Conservation (phyloP, 768 basidiomycete species). For the Chiua virens region DNA sequence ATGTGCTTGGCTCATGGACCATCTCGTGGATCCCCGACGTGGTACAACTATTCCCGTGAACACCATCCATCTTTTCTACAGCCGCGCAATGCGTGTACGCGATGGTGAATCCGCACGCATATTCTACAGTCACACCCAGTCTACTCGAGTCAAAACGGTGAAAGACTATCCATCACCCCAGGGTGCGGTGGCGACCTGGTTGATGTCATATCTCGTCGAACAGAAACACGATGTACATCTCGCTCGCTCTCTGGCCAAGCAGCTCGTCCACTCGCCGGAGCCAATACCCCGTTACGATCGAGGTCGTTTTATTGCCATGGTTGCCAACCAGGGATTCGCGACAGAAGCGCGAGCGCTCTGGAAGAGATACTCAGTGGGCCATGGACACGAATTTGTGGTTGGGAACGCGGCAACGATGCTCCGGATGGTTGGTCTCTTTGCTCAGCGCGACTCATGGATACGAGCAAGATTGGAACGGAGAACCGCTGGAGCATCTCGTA, state of each 20-base stretch:
- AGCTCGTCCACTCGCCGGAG: conserved; percentile 44
- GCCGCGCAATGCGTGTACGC: conserved; percentile 31
- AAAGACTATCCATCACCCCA: conserved; percentile 52
- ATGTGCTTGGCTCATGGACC: conserved; percentile 43
- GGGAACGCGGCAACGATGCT: conserved; percentile 44
- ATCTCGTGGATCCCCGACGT: conserved; percentile 30
- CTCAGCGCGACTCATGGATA: conserved; percentile 22
- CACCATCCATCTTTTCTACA: conserved; percentile 50
- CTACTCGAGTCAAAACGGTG: conserved; percentile 26
- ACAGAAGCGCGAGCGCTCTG: conserved; percentile 53
- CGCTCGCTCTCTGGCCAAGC: conserved; percentile 48
- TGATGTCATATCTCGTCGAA: conserved; percentile 47
- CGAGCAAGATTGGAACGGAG: conserved; percentile 12
- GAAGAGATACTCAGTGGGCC: conserved; percentile 51
- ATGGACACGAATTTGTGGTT: conserved; percentile 40
- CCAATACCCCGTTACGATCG: conserved; percentile 45
- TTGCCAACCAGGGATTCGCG: conserved; percentile 49
- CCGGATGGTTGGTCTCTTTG: conserved; percentile 45
- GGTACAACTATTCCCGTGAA: conserved; percentile 41
- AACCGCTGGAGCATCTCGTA: background rate
- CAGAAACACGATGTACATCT: conserved; percentile 43
- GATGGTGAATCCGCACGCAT: conserved; percentile 37
- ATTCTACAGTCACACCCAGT: conserved; percentile 50
- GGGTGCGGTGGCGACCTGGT: conserved; percentile 46
- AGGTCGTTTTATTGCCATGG: conserved; percentile 47